Evolutionary conservation across 169 alveolate genomes (phyloP), one percentile per base, ranked within the genome.

Genomic region (Plasmodium gaboni): DNA sequence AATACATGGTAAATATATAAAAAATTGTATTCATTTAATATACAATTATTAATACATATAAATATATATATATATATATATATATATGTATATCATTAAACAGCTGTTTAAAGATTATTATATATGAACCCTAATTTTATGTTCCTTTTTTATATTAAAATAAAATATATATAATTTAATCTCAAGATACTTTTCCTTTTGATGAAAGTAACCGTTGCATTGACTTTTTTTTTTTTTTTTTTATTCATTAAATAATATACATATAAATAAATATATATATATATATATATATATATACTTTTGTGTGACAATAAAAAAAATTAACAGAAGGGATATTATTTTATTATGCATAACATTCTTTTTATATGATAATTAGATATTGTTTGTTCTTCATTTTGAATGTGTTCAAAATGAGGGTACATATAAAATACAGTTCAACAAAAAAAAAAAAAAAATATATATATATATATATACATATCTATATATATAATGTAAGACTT

Each of bases 371-470:
- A 51, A 51, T 13, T n/a, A 13, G 60, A 51, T 51, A 51, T 13
- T 13, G 17, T 51, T 51, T 51, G 17, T 51, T 51, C 17, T 51
- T 51, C 60, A 13, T n/a, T 51, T 51, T 51, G 60, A 51, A 51
- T 9, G 17, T 51, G n/a, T 51, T 51, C 7, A 51, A 51, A 51
- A 32, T 32, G 44, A 51, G 60, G 17, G 17, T 51, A 8, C 17
- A 51, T 51, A 51, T 0, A 13, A 24, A 19, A 38, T 17, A 68
- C 9, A 68, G 15, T 28, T 32, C 6, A 12, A 63, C 44, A 32
- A 51, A 44, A 67, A 67, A 65, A 32, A 38, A n/a, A 48, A 63
- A 64, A 22, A 50, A 50, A 73, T 17, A 65, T 19, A 24, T 28
- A 44, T 1, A 65, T 65, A 28, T 65, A 28, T 28, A 65, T 9